Base-by-base conservation (phyloP, 164 flowering plant genomes). In the Akebia trifoliata region DNA sequence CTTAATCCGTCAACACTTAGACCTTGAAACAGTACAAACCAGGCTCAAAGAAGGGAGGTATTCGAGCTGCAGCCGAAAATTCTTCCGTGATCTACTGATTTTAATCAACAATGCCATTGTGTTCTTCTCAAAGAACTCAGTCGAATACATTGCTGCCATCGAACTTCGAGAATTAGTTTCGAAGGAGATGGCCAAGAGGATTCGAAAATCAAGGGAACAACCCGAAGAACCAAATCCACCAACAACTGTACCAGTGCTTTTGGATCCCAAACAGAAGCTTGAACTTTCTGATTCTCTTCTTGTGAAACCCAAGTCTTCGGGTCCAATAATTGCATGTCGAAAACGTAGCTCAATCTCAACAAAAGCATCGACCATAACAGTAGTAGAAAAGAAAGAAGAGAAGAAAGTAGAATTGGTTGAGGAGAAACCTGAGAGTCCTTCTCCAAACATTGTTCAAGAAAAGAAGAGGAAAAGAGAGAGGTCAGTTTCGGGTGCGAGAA, bases 91-190 rank as follows among this genome's bases (percentile, higher is more conserved):
- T 56, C 71, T 86, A 4, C 66, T 84, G 9, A 77, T 90, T 21
- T 79, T 87, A 29, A 64, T 80, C 81, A 86, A 60, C 77, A 86
- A 85, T 39, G 81, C 85, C 60, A 56, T 76, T 17, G 72, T 82
- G n/a, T 79, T 77, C 83, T 86, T 74, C 62, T 63, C 74, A 47
- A 75, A 71, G 14, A 40, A 60, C 25, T 85, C 90, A 2, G 18
- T 55, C 0, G 90, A 90, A 43, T 72, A 64, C 14, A 9, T 26
- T 0, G 74, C 86, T 2, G 95, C 92, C 4, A 7, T 3, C 5
- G 68, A 75, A 15, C 80, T 87, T 1, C 72, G 86, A n/a, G 39
- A 54, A 24, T 64, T 83, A 2, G 68, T 87, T 26, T 59, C 69
- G 1, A 60, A 64, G 22, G 76, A 90, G 36, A 52, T 76, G 46